A percentile compares a stretch with the other conserved stretches of the same genome.
Evolutionary conservation across 352 stramenopile species (phyloP).

Genomic region (Pythium scleroteichum): DNA sequence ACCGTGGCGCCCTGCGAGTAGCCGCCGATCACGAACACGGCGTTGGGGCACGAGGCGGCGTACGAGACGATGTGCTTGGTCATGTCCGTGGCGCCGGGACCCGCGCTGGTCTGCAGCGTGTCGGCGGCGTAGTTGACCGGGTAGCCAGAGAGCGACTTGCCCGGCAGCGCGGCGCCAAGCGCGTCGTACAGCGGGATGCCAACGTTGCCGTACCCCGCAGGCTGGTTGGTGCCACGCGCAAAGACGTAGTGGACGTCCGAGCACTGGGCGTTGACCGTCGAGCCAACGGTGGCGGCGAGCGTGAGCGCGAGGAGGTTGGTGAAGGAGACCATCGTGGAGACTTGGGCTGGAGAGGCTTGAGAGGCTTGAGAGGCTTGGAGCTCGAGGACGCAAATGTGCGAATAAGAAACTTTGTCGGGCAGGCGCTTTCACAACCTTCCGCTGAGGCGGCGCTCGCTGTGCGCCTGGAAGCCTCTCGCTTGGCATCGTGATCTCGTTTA

Average conservation of each 20-base stretch:
- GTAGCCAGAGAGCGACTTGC: conserved; percentile 37
- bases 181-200: conserved; percentile 27
- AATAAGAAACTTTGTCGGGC: no score
- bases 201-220: conserved; percentile 29
- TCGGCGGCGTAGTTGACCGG: conserved; percentile 32
- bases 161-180: conserved; percentile 24
- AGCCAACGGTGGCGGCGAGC: neutral
- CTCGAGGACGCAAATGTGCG: neutral
- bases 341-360: neutral
- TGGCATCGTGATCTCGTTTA: no score
- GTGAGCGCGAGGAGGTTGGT: conserved; percentile 1
- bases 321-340: conserved; percentile 8
- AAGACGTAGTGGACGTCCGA: conserved; percentile 27
- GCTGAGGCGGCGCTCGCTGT: no score
- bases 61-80: conserved; percentile 34
- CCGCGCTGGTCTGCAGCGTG: conserved; percentile 23
- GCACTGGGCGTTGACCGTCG: neutral
- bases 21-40: conserved; percentile 9
- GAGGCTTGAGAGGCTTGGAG: no score
- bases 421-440: no score
- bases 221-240: conserved; percentile 34
- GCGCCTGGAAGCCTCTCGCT: no score
- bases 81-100: conserved; percentile 35
- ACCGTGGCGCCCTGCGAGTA: conserved; percentile 26
- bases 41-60: conserved; percentile 31